phyloP scores from a whole-genome alignment of 1,284 basidiomycete genomes.

The Leccinum discolor region DNA sequence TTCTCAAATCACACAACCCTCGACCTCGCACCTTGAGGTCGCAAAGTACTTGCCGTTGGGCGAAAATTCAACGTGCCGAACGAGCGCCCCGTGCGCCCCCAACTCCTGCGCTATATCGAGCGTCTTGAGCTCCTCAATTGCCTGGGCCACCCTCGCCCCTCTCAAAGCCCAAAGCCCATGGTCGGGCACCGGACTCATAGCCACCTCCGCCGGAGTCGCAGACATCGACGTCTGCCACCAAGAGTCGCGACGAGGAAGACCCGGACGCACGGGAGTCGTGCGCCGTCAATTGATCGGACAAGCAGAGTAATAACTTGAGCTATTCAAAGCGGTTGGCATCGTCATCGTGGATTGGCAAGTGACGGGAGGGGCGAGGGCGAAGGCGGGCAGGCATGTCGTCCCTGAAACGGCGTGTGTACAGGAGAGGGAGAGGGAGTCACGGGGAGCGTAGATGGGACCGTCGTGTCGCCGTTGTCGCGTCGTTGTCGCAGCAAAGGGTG shows the following conservation, averaged over 20 bases:
- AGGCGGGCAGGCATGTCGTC: too few species aligned
- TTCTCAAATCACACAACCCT: background rate
- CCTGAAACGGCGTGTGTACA: too few species aligned
- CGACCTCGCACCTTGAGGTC: conserved; percentile 31
- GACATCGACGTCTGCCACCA: conserved; percentile 29
- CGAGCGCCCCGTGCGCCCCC: conserved; percentile 31
- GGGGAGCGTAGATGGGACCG: too few species aligned
- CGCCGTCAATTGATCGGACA: too few species aligned
- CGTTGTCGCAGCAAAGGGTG: too few species aligned
- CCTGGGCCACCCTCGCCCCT: conserved; percentile 51
- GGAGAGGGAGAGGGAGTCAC: too few species aligned
- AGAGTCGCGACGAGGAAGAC: conserved; percentile 27
- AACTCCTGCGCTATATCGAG: conserved; percentile 58
- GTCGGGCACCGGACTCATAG: conserved; percentile 37
- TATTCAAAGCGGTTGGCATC: too few species aligned
- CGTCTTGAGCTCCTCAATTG: conserved; percentile 57
- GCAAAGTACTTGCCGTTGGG: conserved; percentile 38
- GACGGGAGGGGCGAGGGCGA: too few species aligned
- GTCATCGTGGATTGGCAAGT: too few species aligned
- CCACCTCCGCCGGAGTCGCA: conserved; percentile 17
- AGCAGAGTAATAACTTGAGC: too few species aligned
- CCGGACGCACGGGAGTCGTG: conserved; percentile 17
- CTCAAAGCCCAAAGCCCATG: conserved; percentile 38
- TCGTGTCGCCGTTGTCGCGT: too few species aligned
- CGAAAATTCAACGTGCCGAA: conserved; percentile 40